Evolutionary conservation across 495 filamentous ascomycete species (phyloP).

Genomic region (Peziza echinospora): DNA sequence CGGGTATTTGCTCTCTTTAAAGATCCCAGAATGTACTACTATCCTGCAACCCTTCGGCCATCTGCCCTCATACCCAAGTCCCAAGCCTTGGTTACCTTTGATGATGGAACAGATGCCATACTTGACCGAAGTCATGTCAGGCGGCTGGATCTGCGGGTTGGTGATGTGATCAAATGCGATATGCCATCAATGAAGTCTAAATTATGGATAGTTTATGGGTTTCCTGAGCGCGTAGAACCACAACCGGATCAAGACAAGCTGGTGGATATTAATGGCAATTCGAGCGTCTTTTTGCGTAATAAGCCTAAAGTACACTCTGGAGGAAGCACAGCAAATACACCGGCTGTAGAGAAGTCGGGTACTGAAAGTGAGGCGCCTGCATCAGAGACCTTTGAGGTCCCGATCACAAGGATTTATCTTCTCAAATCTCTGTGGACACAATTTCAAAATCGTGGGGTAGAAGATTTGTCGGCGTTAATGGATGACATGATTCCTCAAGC

Average conservation of each 20-base stretch:
- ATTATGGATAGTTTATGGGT: constrained; percentile 7
- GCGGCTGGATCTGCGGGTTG: constrained; percentile 11
- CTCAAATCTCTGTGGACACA: constrained; percentile 16
- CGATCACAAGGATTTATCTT: constrained; percentile 15
- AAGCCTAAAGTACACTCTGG: not conserved
- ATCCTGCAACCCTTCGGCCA: constrained; percentile 12
- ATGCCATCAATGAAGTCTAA: constrained; percentile 11
- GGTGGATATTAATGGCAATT: constrained; percentile 11
- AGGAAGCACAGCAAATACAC: not conserved
- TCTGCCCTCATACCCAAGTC: not conserved
- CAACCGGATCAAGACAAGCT: not conserved
- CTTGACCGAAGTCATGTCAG: constrained; percentile 9
- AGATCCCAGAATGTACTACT: constrained; percentile 11
- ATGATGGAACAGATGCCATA: constrained; percentile 12
- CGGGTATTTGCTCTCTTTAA: constrained; percentile 18
- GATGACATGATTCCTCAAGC: no score
- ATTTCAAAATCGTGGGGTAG: constrained; percentile 2
- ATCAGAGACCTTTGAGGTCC: constrained; percentile 5
- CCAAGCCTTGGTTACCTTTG: constrained; percentile 10
- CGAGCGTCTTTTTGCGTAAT: constrained; percentile 3
- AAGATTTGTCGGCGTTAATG: not conserved
- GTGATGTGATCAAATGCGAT: constrained; percentile 12
- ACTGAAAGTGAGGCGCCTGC: not conserved
- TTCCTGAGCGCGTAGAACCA: constrained; percentile 1
- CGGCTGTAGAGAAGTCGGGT: constrained; percentile 1